Evolutionary conservation across 2,329 filamentous ascomycete species (phyloP).

Genomic region (Cordyceps cicadae): DNA sequence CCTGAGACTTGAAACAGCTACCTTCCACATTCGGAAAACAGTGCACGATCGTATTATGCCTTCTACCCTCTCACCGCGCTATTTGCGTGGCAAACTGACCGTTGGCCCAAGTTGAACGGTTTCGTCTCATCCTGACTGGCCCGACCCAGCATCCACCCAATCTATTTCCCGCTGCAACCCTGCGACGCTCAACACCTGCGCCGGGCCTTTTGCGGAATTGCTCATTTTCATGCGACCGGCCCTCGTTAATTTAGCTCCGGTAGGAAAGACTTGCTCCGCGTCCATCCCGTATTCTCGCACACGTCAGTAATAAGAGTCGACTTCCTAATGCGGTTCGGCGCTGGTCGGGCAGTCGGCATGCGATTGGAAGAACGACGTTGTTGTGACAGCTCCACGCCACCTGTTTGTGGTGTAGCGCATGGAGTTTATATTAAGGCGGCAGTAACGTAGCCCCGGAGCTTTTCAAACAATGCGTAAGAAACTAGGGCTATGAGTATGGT

Average conservation of each 20-base stretch:
- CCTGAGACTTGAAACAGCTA: background rate
- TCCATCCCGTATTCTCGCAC: background rate
- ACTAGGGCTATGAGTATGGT: background rate
- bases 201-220: background rate
- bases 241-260: background rate
- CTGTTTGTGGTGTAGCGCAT: background rate
- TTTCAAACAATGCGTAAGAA: background rate
- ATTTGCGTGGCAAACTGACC: background rate
- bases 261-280: background rate
- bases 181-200: background rate
- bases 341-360: background rate
- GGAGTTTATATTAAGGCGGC: conserved; percentile 4
- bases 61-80: background rate
- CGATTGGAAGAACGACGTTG: background rate
- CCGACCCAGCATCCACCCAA: background rate
- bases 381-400: background rate
- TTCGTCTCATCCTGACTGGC: background rate
- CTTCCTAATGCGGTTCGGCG: conserved; percentile 6
- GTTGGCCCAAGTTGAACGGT: background rate
- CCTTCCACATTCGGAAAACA: conserved; percentile 2
- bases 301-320: background rate
- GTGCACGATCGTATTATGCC: background rate
- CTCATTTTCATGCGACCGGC: background rate
- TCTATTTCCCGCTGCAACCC: background rate
- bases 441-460: conserved; percentile 8